A percentile compares a stretch with the other conserved stretches of the same genome.
Evolutionary conservation across 495 filamentous ascomycete species (phyloP).

Genomic region (Lepraria neglecta): DNA sequence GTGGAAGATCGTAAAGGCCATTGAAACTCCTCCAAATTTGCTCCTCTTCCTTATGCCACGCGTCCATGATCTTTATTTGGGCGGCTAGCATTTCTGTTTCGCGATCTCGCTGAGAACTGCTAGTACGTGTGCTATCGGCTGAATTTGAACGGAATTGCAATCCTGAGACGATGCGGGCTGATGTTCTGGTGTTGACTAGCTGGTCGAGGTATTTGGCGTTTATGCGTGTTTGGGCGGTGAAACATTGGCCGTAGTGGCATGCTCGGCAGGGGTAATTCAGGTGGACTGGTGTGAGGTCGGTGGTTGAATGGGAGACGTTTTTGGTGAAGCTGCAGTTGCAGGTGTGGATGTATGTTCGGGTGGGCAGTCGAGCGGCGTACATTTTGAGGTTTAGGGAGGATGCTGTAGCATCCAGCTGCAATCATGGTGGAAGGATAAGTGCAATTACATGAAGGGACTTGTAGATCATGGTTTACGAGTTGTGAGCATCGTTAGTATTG

Average conservation of each 20-base stretch:
- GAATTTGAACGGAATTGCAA: not conserved
- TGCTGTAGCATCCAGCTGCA: not conserved
- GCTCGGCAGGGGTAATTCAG: not conserved
- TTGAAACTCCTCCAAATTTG: not conserved
- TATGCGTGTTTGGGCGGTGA: not conserved
- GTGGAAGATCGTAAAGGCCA: no score
- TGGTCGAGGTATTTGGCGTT: slow-evolving; percentile 3
- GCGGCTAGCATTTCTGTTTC: slow-evolving; percentile 1
- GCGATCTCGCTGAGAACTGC: not conserved
- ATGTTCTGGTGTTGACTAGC: not conserved
- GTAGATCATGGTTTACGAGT: not conserved
- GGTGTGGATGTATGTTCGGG: not conserved
- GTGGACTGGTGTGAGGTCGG: not conserved
- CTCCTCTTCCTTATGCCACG: not conserved
- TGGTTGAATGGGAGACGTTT: not conserved
- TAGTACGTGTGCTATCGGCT: not conserved
- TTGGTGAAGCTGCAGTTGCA: not conserved
- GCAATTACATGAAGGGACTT: not conserved
- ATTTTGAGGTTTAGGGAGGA: not conserved
- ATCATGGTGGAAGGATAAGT: not conserved
- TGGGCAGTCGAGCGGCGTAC: not conserved
- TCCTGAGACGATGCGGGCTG: slow-evolving; percentile 2
- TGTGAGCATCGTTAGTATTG: not conserved
- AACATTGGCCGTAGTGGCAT: slow-evolving; percentile 7
- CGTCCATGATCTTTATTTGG: slow-evolving; percentile 1